Percentiles rank a stretch among this genome's conserved stretches.
Evolutionary conservation across 208 protist genomes (phyloP).

Genomic region (Trypanosoma theileri): DNA sequence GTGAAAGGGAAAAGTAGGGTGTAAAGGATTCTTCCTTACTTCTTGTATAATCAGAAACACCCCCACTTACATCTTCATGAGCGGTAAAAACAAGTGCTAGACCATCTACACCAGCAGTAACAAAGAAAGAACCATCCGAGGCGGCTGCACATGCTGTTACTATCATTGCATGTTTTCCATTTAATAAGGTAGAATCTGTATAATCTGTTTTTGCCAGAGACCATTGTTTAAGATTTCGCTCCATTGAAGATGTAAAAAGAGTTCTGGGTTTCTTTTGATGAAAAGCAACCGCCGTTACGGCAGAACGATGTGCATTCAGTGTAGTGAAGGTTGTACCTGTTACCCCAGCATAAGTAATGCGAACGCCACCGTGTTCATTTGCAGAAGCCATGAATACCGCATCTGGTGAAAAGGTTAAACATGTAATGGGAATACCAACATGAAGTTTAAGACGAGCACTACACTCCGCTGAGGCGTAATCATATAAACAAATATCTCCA

Average conservation of each 20-base stretch:
- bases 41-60: neutral
- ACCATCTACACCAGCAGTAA: conserved; percentile 66
- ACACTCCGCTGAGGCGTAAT: conserved; percentile 48
- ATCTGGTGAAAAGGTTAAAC: conserved; percentile 60
- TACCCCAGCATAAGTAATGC: conserved; percentile 60
- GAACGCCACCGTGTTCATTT: conserved; percentile 66
- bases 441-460: conserved; percentile 53
- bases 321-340: conserved; percentile 49
- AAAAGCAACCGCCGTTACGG: conserved; percentile 61
- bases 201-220: conserved; percentile 48
- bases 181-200: conserved; percentile 11
- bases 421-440: conserved; percentile 50
- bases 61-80: neutral
- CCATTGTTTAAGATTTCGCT: conserved; percentile 39
- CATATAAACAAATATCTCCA: conserved; percentile 60
- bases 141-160: conserved; percentile 65
- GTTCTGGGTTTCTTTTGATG: conserved; percentile 10
- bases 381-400: conserved; percentile 70
- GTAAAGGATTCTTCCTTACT: conserved; percentile 14
- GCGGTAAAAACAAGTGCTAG: conserved; percentile 54
- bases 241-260: conserved; percentile 15
- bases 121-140: conserved; percentile 45
- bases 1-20: conserved; percentile 44
- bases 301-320: conserved; percentile 66
- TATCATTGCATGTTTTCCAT: conserved; percentile 37